Evolutionary conservation across 176 grass and related monocot species (phyloP).

Genomic region (Avena insularis): DNA sequence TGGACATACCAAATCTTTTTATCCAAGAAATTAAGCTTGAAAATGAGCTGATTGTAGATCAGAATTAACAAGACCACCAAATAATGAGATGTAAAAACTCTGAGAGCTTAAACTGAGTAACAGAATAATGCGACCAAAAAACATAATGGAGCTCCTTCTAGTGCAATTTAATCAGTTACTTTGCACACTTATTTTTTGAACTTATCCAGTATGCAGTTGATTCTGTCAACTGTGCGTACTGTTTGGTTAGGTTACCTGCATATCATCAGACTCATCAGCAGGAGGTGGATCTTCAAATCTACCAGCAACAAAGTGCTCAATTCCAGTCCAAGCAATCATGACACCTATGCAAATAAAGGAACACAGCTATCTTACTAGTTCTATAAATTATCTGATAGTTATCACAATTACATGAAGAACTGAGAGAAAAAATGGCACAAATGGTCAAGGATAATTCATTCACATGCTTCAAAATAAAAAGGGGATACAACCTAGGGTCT

Average conservation of each 20-base stretch:
- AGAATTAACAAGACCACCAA: slow-evolving; percentile 7
- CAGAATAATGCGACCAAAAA: background rate
- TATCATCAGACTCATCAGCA: slow-evolving; percentile 77
- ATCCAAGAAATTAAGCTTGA: background rate
- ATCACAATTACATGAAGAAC: background rate
- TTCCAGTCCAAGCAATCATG: slow-evolving; percentile 99
- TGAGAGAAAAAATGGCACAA: slow-evolving; percentile 2
- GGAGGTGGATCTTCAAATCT: slow-evolving; percentile 88
- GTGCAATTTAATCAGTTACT: slow-evolving; percentile 1
- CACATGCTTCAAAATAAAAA: slow-evolving; percentile 23
- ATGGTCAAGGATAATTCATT: background rate
- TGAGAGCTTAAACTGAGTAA: background rate
- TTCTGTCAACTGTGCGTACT: slow-evolving; percentile 16
- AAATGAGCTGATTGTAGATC: background rate
- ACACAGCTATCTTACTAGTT: background rate
- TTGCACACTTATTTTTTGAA: background rate
- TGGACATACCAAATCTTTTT: background rate
- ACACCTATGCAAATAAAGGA: slow-evolving; percentile 65
- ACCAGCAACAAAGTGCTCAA: slow-evolving; percentile 83
- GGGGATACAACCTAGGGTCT: background rate
- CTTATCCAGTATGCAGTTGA: background rate
- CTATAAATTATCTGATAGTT: background rate
- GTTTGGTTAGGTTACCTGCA: slow-evolving; percentile 61
- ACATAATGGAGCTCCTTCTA: background rate
- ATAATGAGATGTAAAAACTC: slow-evolving; percentile 6